Percentiles rank a stretch among this genome's conserved stretches.
Evolutionary conservation across 2,329 filamentous ascomycete species (phyloP).

Genomic region (Diaporthe batatas): DNA sequence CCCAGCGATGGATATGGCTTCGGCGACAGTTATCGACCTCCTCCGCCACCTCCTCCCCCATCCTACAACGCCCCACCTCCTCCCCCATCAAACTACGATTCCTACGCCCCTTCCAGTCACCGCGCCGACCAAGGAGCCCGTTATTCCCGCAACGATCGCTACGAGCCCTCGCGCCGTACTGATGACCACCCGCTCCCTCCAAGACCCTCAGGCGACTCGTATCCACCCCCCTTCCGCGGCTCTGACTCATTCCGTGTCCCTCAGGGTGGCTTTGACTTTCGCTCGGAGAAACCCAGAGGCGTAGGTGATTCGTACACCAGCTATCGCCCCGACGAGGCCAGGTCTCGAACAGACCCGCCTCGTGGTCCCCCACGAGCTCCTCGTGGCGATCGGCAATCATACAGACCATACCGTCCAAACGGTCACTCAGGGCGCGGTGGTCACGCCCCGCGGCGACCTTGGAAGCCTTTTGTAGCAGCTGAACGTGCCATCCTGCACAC

Average conservation of each 20-base stretch:
- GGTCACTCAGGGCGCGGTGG: conserved; percentile 32
- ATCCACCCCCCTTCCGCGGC: conserved; percentile 19
- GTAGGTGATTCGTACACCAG: conserved; percentile 55
- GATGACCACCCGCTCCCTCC: conserved; percentile 30
- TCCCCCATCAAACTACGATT: conserved; percentile 40
- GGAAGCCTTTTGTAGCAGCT: conserved; percentile 54
- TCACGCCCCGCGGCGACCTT: conserved; percentile 29
- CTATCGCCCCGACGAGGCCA: conserved; percentile 49
- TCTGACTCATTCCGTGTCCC: conserved; percentile 52
- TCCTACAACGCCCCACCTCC: conserved; percentile 35
- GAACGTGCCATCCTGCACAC: conserved; percentile 65
- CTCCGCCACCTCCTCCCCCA: conserved; percentile 37
- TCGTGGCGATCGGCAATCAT: not conserved
- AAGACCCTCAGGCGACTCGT: conserved; percentile 27
- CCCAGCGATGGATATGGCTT: conserved; percentile 19
- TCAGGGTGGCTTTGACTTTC: conserved; percentile 69
- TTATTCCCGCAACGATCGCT: conserved; percentile 37
- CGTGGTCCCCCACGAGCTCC: conserved; percentile 35
- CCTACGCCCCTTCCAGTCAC: conserved; percentile 28
- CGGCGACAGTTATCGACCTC: conserved; percentile 36
- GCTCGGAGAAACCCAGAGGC: conserved; percentile 64
- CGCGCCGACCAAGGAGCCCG: conserved; percentile 38
- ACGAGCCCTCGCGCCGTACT: conserved; percentile 37
- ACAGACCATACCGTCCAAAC: not conserved
- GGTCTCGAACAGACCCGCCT: conserved; percentile 36